Conservation (phyloP, 768 basidiomycete genomes). For the Cystobasidiopsis lactophilus region DNA sequence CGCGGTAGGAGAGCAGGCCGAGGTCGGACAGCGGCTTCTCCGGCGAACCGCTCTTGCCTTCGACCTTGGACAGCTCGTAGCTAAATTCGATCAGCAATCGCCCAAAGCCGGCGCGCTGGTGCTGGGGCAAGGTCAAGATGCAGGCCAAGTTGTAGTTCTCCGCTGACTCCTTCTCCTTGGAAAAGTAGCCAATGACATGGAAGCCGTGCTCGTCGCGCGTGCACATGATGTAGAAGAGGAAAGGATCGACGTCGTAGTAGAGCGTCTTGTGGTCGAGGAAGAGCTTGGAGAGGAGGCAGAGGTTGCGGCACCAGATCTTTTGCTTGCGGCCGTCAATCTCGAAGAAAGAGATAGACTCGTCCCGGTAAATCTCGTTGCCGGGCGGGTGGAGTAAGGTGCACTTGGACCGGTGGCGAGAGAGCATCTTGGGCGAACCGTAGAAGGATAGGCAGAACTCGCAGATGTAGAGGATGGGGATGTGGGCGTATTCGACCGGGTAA, state of each 20-base stretch:
- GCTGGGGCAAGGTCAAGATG: constrained; percentile 93
- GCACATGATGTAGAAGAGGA: constrained; percentile 97
- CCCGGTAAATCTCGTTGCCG: constrained; percentile 96
- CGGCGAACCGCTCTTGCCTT: constrained; percentile 83
- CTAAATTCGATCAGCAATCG: constrained; percentile 93
- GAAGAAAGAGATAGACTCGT: constrained; percentile 91
- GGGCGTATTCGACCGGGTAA: constrained; percentile 93
- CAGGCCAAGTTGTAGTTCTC: constrained; percentile 98
- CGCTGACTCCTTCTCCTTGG: constrained; percentile 94
- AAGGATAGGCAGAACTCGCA: constrained; percentile 96
- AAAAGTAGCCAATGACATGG: constrained; percentile 94
- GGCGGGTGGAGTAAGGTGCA: constrained; percentile 85
- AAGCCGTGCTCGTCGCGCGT: constrained; percentile 72
- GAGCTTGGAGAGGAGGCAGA: constrained; percentile 88
- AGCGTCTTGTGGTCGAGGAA: constrained; percentile 98
- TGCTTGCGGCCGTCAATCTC: constrained; percentile 96
- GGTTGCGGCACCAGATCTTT: constrained; percentile 84
- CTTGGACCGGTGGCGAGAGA: constrained; percentile 69
- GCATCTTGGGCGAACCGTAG: constrained; percentile 74
- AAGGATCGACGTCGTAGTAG: constrained; percentile 98
- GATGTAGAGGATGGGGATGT: constrained; percentile 81
- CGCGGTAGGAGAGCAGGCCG: constrained; percentile 73
- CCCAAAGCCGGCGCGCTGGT: constrained; percentile 89
- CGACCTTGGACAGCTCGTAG: constrained; percentile 89
- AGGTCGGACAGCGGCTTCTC: constrained; percentile 94